A percentile compares a stretch with the other conserved stretches of the same genome.
Conservation (phyloP, 1,284 basidiomycete genomes). For the Naganishia cerealis region DNA sequence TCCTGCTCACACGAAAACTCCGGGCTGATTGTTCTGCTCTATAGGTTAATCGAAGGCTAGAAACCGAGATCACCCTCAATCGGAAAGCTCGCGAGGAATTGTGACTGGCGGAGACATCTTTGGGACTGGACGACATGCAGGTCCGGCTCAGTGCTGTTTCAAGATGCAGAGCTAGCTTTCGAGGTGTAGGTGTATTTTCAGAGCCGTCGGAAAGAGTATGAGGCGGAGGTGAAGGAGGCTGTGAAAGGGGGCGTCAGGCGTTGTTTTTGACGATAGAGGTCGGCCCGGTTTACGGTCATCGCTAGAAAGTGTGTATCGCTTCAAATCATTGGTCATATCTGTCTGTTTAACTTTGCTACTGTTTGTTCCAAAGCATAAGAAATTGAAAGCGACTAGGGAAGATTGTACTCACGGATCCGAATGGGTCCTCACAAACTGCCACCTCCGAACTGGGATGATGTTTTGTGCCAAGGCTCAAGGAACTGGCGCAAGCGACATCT, state of each 20-base stretch:
- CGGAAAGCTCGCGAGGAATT: constrained; percentile 36
- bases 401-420: constrained; percentile 37
- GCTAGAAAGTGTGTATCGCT: constrained; percentile 23
- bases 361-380: constrained; percentile 33
- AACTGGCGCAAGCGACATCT: constrained; percentile 50
- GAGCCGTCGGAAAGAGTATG: constrained; percentile 46
- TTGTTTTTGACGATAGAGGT: constrained; percentile 42
- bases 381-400: constrained; percentile 38
- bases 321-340: not conserved
- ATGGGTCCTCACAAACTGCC: constrained; percentile 35
- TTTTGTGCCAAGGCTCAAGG: constrained; percentile 55
- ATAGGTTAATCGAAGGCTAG: constrained; percentile 32
- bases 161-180: constrained; percentile 31
- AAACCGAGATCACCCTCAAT: constrained; percentile 36
- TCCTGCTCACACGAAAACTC: constrained; percentile 34
- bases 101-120: constrained; percentile 40
- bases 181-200: constrained; percentile 42
- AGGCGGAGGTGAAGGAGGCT: constrained; percentile 49
- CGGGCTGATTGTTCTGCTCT: constrained; percentile 44
- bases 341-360: not conserved
- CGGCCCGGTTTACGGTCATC: constrained; percentile 36
- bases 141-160: constrained; percentile 39
- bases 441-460: constrained; percentile 49
- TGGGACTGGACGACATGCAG: constrained; percentile 42
- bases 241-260: constrained; percentile 42